phyloP scores from a whole-genome alignment of 2,329 filamentous ascomycete species.

The Bipolaris sorokiniana region DNA sequence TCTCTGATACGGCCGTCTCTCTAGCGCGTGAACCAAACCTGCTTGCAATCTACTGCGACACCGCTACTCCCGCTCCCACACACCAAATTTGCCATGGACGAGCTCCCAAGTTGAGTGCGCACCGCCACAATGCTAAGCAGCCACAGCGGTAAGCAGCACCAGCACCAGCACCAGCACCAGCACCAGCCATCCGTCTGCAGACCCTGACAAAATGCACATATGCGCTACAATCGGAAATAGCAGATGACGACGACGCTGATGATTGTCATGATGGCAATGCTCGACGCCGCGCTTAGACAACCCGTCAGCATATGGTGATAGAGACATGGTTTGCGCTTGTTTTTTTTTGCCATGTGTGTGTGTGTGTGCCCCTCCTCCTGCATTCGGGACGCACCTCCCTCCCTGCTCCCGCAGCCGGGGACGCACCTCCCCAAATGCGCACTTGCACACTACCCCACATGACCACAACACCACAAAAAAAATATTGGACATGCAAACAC shows the following conservation, averaged over 20 bases:
- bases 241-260: no score
- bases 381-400: no score
- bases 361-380: no score
- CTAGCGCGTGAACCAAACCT: background rate
- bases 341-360: no score
- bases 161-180: no score
- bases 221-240: no score
- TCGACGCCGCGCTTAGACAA: background rate
- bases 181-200: slow-evolving; percentile 14
- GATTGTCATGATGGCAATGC: background rate
- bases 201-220: background rate
- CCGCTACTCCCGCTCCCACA: slow-evolving; percentile 11
- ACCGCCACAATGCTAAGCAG: slow-evolving; percentile 33
- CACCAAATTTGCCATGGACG: background rate
- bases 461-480: background rate
- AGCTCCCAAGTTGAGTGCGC: slow-evolving; percentile 8
- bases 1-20: background rate
- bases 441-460: background rate
- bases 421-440: background rate
- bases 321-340: no score
- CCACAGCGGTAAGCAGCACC: slow-evolving; percentile 33
- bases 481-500: background rate
- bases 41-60: slow-evolving; percentile 12
- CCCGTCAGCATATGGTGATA: no score
- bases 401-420: background rate